Evolutionary conservation across 495 filamentous ascomycete genomes (phyloP), one percentile per base, ranked within the genome.

Genomic region (Hypoxylon perforatum): DNA sequence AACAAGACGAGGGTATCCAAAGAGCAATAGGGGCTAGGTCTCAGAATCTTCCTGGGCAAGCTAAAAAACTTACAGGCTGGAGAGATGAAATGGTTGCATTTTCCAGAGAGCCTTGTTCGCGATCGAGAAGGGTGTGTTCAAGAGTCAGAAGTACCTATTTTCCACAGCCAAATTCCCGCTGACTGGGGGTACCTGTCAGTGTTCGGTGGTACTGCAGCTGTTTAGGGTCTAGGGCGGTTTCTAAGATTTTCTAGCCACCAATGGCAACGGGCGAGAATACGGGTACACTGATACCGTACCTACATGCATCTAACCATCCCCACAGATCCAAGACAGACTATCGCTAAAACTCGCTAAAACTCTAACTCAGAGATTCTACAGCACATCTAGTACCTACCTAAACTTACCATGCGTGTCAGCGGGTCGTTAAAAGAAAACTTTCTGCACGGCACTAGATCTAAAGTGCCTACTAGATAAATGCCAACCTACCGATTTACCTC

Each of bases 51-150:
- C n/a, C n/a, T n/a, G n/a, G n/a, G n/a, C n/a, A n/a, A 53, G 54
- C 30, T 47, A 64, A 61, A 52, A n/a, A 60, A 63, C 25, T 17
- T 15, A 39, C 23, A 49, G 21, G 53, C 38, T 23, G 25, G 17
- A 30, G 42, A 49, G 61, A 63, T 63, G 61, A 63, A 36, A 65
- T 46, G 65, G 65, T 69, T 69, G 61, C 65, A 69, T 69, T 69
- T 50, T 52, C 25, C 56, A 30, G 15, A 49, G 33, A 63, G 59
- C 48, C 59, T 57, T 68, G 65, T 14, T 63, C 52, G 36, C 19
- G 30, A 33, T 47, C 3, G 49, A 14, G 11, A 38, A 4, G 30
- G n/a, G n/a, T 23, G 15, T 35, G 23, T 12, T n/a, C 30, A 41
- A 41, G 19, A 49, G 28, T 12, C 39, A 42, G 7, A 9, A 39